Base-by-base conservation (phyloP, 2,329 filamentous ascomycete genomes). In the Sodiomyces alkalinus region DNA sequence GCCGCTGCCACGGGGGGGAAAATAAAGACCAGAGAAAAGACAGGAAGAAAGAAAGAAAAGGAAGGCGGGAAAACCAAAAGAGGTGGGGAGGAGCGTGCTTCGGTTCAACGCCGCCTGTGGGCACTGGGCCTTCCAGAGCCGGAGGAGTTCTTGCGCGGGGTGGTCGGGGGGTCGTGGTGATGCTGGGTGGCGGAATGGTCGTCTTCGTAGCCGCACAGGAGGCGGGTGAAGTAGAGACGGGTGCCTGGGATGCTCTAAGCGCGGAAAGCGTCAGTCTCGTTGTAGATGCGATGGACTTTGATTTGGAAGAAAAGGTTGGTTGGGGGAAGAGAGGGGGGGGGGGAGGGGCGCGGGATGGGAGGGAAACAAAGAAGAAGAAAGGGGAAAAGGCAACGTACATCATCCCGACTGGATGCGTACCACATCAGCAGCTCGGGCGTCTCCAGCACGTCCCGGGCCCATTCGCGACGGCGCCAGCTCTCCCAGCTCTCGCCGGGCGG, bases 371-470 rank as follows among this genome's bases (percentile, higher is more conserved):
- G 15, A 28, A 23, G 17, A 19, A 20, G 13, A 19, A 33, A 23
- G 16, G n/a, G 27, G 10, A 18, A 26, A 20, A 17, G 15, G 28
- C 5, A 7, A 55, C 64, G 40, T 43, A 75, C 71, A 39, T 71
- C 62, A 18, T 58, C 56, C 17, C 56, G 55, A 36, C 60, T 60
- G 37, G 64, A 58, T 3, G 71, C 64, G 22, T 68, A 60, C 54
- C 69, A 70, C 56, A 71, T 66, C 26, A 76, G 49, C 31, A 67
- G 48, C 41, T 74, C 69, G 0, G 68, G 69, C 16, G 47, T 60
- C 36, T 69, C 64, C 3, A 76, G 56, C 21, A 74, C 57, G 8
- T 60, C 52, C 13, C 62, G 52, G 9, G 70, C 70, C 35, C 60
- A 55, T 24, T 60, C 54, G 10, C 60, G 58, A 4, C 52, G 49